Base-by-base conservation (phyloP, 2,329 filamentous ascomycete genomes). In the Paraphoma sp. region DNA sequence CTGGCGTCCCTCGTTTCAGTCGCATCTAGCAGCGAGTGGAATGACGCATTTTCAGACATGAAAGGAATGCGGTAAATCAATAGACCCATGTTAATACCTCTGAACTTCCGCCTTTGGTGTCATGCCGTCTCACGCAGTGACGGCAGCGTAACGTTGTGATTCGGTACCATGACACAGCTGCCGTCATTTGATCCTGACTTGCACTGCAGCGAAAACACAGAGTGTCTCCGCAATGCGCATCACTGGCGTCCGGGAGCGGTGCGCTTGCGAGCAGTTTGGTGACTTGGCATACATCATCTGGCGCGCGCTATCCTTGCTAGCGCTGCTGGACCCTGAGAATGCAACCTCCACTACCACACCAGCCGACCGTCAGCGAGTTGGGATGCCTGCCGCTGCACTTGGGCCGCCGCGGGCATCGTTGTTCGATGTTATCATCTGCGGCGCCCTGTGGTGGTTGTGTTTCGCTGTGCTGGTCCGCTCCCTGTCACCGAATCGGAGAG, bases 11-110 rank as follows among this genome's bases (percentile, higher is more conserved):
- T 54, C 43, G 57, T 63, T 63, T 62, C 59, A 56, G 54, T 56
- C 54, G 53, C 53, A 53, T 58, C 43, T 41, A 57, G 63, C 63
- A 59, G 56, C 65, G 58, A 56, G 62, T 56, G 49, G 63, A 61
- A 65, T 68, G 67, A 69, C 67, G 65, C 67, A 69, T 59, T 54
- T 53, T 48, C 50, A 48, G 51, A 56, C 58, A 57, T 40, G 56
- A 57, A 48, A 53, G 60, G 58, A 63, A 59, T 58, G 59, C 49
- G 53, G 51, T 54, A 63, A 45, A 68, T 67, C 63, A 47, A 64
- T 65, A 69, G 55, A 71, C 63, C 60, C 64, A 23, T 51, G 45
- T 48, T 49, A 42, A 36, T 30, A 23, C 46, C 12, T 45, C 11
- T 48, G 5, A 31, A 46, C 18, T 16, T 45, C 14, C 42, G 33